Base-by-base conservation (phyloP, 441 rosid species). In the Euphorbia celastroides region DNA sequence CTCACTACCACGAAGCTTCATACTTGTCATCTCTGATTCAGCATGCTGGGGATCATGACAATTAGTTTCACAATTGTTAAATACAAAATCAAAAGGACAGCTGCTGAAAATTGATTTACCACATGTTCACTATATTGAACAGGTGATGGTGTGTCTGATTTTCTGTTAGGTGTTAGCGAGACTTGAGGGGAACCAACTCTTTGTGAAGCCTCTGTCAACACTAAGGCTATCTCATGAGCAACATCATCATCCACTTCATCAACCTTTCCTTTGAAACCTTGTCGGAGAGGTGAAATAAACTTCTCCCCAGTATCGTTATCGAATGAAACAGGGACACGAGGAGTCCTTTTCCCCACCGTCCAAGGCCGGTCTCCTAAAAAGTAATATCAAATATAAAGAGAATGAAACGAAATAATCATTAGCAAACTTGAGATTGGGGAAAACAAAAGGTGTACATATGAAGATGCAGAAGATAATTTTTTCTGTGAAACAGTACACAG, bases 321-420 rank as follows among this genome's bases (percentile, higher is more conserved):
- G 69, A 67, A 71, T 69, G 89, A 79, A 73, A 96, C 90, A 60
- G 86, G 97, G 65, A 89, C 62, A 32, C 99, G 93, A 65, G 98
- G 98, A 68, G 98, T 96, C 84, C 99, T 88, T 82, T 82, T 96
- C 68, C 92, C 82, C 77, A 88, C 86, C 59, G 94, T 93, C 85
- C 86, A 87, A 58, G 86, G 92, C 73, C 82, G 84, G 61, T 65
- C 80, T 82, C 68, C 99, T 96, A 69, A 68, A 73, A 72, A 58
- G 72, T n/a, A 74, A 75, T 68, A 50, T 54, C 66, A 42, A 71
- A 55, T 3, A 60, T 25, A 5, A 69, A 60, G 59, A 38, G 20
- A 44, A 38, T 66, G 16, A 11, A 23, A 61, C 7, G 27, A 7
- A 46, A 26, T 5, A 36, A 48, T 23, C 44, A 30, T 63, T 34